Evolutionary conservation across 306 rosid genomes (phyloP), one percentile per base, ranked within the genome.

Genomic region (Prunus mongolica): DNA sequence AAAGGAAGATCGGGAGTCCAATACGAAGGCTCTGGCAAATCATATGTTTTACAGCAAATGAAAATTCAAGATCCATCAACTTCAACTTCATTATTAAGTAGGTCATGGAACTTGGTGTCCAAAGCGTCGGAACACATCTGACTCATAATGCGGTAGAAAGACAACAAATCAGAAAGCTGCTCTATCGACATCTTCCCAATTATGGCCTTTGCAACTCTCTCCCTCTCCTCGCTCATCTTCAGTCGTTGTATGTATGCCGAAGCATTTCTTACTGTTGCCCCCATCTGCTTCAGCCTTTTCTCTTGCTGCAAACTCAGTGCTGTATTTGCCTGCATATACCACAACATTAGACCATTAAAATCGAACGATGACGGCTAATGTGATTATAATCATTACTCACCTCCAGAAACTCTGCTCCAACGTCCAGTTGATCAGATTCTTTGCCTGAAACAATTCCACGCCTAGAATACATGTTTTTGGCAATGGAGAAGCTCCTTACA

Each of bases 361-460:
- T 19, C 2, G 27, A 19, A 20, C 1, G 14, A 56, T 19, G 27
- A n/a, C 2, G 9, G 44, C 44, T 38, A 38, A 38, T 38, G 44
- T 38, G 44, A 38, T 6, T 1, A 6, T 34, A 34, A 34, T 6
- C 8, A 34, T 2, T 10, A 34, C 51, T 72, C 15, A 57, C 76
- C 77, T 73, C 68, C 15, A 73, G 45, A 58, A 73, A 73, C 77
- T 73, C 77, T 3, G 67, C 77, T 45, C 77, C 77, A 16, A 25
- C 19, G 19, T 72, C 38, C 4, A 72, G 67, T 44, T 73, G 65
- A 60, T 12, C 67, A 16, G 45, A 58, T 20, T 60, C 67, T 41
- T 24, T 41, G 19, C 54, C 28, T 14, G 55, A 3, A 18, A 73
- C 49, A 24, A 20, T 24, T 44, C 76, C 57, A 2, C 68, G 55